Evolutionary conservation across 805 yeast genomes (phyloP).

Genomic region (Suhomyces emberorum): DNA sequence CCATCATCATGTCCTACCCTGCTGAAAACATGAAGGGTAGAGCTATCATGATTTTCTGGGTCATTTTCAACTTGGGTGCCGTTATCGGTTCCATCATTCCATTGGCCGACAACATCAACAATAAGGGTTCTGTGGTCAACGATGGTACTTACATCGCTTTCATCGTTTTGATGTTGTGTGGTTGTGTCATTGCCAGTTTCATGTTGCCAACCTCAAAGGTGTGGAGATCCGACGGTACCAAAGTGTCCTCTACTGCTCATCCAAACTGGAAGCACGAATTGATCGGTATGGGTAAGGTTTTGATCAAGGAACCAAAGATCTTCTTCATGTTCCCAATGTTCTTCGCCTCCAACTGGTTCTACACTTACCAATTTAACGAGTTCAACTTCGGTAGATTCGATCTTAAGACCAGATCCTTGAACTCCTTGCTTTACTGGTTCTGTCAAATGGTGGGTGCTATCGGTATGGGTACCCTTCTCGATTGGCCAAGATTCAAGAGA

Average conservation of each 20-base stretch:
- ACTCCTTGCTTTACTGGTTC: slow-evolving; percentile 59
- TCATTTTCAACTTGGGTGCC: slow-evolving; percentile 59
- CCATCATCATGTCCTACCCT: slow-evolving; percentile 57
- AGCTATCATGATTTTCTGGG: slow-evolving; percentile 56
- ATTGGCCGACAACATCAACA: slow-evolving; percentile 49
- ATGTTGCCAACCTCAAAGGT: slow-evolving; percentile 51
- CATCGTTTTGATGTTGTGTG: slow-evolving; percentile 48
- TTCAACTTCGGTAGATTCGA: slow-evolving; percentile 54
- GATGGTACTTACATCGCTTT: slow-evolving; percentile 56
- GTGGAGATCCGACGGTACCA: slow-evolving; percentile 47
- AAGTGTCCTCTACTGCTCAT: slow-evolving; percentile 42
- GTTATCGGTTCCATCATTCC: slow-evolving; percentile 59
- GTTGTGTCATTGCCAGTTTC: slow-evolving; percentile 42
- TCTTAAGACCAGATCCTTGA: slow-evolving; percentile 58
- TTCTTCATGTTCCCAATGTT: slow-evolving; percentile 57
- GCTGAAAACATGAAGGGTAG: slow-evolving; percentile 51
- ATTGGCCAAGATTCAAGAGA: slow-evolving; percentile 39
- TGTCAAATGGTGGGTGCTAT: slow-evolving; percentile 58
- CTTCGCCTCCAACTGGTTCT: slow-evolving; percentile 63
- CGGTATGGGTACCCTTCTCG: slow-evolving; percentile 47
- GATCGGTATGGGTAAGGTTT: slow-evolving; percentile 34
- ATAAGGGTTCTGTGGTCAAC: slow-evolving; percentile 29
- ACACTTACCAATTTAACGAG: slow-evolving; percentile 61
- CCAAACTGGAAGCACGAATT: slow-evolving; percentile 48
- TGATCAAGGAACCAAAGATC: slow-evolving; percentile 43